Conservation (phyloP, 2,329 filamentous ascomycete genomes). For the Talaromyces funiculosus region DNA sequence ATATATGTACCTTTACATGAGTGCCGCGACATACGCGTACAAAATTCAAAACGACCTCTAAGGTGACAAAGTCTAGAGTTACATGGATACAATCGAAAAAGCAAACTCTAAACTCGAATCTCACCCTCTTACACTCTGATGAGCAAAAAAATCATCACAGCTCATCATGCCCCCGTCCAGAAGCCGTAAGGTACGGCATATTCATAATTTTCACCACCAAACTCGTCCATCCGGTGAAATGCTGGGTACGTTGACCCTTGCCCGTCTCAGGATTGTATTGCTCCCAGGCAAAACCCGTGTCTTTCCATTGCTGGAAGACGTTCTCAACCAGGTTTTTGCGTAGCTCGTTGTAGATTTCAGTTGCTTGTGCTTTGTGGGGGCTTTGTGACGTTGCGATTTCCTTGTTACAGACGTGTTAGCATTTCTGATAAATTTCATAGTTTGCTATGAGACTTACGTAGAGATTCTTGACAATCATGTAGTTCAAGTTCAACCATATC, state of each 20-base stretch:
- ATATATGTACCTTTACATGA: not conserved
- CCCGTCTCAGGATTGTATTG: slow-evolving; percentile 95
- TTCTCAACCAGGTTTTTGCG: slow-evolving; percentile 83
- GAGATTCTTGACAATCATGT: slow-evolving; percentile 73
- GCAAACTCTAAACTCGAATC: not conserved
- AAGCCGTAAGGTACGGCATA: slow-evolving; percentile 64
- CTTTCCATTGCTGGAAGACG: slow-evolving; percentile 78
- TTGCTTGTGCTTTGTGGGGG: slow-evolving; percentile 63
- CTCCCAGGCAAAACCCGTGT: slow-evolving; percentile 96
- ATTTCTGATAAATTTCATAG: not conserved
- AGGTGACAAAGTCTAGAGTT: not conserved
- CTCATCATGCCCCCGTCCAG: slow-evolving; percentile 42
- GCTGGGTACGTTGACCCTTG: slow-evolving; percentile 87
- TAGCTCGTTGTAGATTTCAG: slow-evolving; percentile 68
- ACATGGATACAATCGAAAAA: not conserved
- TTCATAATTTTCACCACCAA: slow-evolving; percentile 95
- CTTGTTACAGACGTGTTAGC: slow-evolving; percentile 34
- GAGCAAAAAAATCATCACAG: slow-evolving; percentile 29
- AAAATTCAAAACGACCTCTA: not conserved
- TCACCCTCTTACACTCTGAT: not conserved
- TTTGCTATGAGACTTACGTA: slow-evolving; percentile 54
- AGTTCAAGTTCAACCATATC: slow-evolving; percentile 96
- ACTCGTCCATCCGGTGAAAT: slow-evolving; percentile 99
- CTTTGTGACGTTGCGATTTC: slow-evolving; percentile 59
- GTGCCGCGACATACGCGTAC: not conserved